Conservation (phyloP, 2,329 filamentous ascomycete species). For the Ophiostoma piceae region DNA sequence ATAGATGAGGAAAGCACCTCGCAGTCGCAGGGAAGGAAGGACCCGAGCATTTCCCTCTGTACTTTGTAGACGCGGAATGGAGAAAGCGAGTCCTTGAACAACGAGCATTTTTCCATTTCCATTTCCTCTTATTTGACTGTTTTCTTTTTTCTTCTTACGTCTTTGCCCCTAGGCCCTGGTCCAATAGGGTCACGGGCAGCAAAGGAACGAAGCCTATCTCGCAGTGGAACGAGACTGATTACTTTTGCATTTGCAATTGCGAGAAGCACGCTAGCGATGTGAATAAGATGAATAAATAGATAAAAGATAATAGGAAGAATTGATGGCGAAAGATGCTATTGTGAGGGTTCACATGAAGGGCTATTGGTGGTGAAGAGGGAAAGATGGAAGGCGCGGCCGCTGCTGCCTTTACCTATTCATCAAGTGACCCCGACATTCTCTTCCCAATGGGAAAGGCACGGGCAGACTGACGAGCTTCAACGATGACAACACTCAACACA, state of each 20-base stretch:
- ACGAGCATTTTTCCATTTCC: not conserved
- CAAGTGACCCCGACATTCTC: no score
- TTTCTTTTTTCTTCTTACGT: conserved; percentile 15
- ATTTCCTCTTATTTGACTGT: not conserved
- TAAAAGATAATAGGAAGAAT: conserved; percentile 1
- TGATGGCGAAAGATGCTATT: no score
- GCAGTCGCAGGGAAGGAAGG: not conserved
- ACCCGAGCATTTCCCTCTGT: no score
- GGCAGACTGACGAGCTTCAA: no score
- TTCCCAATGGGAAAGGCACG: no score
- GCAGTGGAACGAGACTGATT: conserved; percentile 13
- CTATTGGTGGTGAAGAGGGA: no score
- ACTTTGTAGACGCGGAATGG: not conserved
- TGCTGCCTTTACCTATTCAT: no score
- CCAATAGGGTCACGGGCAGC: not conserved
- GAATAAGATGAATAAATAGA: conserved; percentile 14
- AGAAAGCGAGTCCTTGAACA: not conserved
- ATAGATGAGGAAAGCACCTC: conserved; percentile 1
- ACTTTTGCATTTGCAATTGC: conserved; percentile 13
- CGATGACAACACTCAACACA: no score
- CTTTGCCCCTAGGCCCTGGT: not conserved
- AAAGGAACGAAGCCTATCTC: conserved; percentile 9
- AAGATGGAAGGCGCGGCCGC: no score
- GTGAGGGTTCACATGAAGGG: no score
- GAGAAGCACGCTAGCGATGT: not conserved